Conservation (phyloP, 1,284 basidiomycete genomes). For the Wolfiporia cocos region DNA sequence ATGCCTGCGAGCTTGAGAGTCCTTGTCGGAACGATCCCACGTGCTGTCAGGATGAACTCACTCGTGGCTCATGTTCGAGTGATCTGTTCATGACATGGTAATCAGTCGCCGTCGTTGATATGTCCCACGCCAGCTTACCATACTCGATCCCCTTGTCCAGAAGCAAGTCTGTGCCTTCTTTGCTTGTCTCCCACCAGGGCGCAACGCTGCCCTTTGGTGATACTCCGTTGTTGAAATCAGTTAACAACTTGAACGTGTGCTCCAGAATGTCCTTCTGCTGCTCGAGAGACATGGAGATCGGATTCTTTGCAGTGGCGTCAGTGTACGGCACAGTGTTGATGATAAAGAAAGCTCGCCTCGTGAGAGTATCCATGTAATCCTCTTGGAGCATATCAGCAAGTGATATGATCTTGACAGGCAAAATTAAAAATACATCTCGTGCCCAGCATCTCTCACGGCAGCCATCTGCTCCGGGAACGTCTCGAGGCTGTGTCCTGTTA, state of each 20-base stretch:
- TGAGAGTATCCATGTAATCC: constrained; percentile 76
- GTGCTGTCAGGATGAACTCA: constrained; percentile 24
- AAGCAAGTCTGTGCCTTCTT: constrained; percentile 62
- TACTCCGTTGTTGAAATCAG: constrained; percentile 62
- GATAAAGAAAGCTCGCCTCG: constrained; percentile 36
- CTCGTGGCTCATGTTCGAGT: constrained; percentile 64
- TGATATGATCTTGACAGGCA: not conserved
- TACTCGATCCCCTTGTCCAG: constrained; percentile 75
- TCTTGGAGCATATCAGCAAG: constrained; percentile 22
- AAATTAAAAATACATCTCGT: constrained; percentile 46
- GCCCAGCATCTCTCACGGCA: constrained; percentile 60
- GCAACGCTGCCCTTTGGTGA: constrained; percentile 66
- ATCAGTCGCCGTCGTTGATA: not conserved
- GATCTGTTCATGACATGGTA: constrained; percentile 34
- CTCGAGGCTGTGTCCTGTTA: constrained; percentile 58
- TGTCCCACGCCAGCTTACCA: constrained; percentile 31
- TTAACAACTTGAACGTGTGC: constrained; percentile 60
- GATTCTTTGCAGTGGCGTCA: constrained; percentile 43
- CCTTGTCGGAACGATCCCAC: too few species aligned
- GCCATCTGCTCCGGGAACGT: constrained; percentile 65
- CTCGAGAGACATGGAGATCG: constrained; percentile 50
- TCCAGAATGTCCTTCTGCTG: constrained; percentile 74
- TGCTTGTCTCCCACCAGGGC: constrained; percentile 78
- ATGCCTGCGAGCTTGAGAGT: constrained; percentile 54
- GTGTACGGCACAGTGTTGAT: not conserved